These are phyloP conservation scores for Thymus quinquecostatus DNA, from an alignment of 257 asterid genomes.

Conservation along the genomic window DNA sequence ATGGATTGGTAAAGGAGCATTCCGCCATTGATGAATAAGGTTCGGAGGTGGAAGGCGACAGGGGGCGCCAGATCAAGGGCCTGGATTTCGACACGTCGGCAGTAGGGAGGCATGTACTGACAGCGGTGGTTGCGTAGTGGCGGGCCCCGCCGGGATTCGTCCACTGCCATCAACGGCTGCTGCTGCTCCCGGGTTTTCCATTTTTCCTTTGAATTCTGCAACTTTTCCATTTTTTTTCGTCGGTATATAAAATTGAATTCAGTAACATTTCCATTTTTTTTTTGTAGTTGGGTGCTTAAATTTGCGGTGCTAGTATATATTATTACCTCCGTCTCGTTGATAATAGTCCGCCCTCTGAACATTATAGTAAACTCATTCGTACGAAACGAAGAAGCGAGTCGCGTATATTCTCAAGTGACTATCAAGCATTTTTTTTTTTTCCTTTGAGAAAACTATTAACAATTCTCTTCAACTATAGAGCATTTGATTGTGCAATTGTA, in stretches of 20 bases:
- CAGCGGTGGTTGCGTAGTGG: slow-evolving; percentile 64
- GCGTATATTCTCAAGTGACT: neutral
- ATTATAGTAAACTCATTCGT: no score
- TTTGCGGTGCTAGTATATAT: no score
- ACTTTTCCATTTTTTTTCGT: no score
- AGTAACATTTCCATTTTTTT: no score
- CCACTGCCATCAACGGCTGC: neutral
- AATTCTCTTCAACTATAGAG: no score
- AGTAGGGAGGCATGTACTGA: slow-evolving; percentile 23
- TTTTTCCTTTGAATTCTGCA: neutral
- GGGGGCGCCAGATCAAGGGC: slow-evolving; percentile 17
- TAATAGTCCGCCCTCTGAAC: no score
- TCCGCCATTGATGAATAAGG: slow-evolving; percentile 43
- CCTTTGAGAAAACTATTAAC: no score
- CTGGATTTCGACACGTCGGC: slow-evolving; percentile 42
- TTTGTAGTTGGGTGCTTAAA: no score
- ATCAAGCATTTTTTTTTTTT: no score
- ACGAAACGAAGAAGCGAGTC: no score
- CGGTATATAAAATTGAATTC: neutral
- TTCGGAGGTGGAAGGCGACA: slow-evolving; percentile 12
- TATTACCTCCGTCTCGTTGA: no score
- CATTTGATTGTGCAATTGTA: no score
- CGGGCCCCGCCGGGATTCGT: slow-evolving; percentile 42
- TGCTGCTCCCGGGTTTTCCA: neutral
- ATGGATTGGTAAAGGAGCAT: slow-evolving; percentile 21